A percentile compares a stretch with the other conserved stretches of the same genome.
Conservation (phyloP, 768 basidiomycete genomes). For the Dictyophora rubrovolvata region DNA sequence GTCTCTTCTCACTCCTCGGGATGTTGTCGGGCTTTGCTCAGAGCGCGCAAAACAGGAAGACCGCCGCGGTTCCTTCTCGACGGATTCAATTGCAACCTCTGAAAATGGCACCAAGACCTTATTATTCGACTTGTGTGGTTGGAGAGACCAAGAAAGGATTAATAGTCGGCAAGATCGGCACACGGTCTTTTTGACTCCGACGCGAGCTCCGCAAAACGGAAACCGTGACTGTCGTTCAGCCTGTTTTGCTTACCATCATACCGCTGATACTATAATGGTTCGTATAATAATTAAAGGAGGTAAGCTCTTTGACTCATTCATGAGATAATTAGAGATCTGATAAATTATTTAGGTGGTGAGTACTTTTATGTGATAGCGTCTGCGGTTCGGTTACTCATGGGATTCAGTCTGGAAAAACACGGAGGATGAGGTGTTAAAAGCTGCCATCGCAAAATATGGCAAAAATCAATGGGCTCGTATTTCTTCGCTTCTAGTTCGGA, state of each 20-base stretch:
- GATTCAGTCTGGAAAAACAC: slow-evolving; percentile 56
- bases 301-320: slow-evolving; percentile 20
- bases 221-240: not conserved
- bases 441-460: slow-evolving; percentile 95
- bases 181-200: no score
- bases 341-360: slow-evolving; percentile 5
- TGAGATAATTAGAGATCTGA: not conserved
- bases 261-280: slow-evolving; percentile 41
- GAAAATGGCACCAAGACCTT: no score
- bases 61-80: no score
- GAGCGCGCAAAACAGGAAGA: no score
- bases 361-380: not conserved
- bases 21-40: no score
- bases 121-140: no score
- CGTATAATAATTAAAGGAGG: slow-evolving; percentile 90
- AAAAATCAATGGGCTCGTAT: slow-evolving; percentile 99
- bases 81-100: no score
- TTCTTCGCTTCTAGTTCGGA: slow-evolving; percentile 91
- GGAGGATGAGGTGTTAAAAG: slow-evolving; percentile 97
- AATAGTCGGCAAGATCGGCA: no score
- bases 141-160: no score
- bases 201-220: no score
- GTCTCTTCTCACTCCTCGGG: no score
- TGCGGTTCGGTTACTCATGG: not conserved
- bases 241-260: not conserved